Evolutionary conservation across 73 alveolate genomes (phyloP).

Genomic region (Loxodes magnus): DNA sequence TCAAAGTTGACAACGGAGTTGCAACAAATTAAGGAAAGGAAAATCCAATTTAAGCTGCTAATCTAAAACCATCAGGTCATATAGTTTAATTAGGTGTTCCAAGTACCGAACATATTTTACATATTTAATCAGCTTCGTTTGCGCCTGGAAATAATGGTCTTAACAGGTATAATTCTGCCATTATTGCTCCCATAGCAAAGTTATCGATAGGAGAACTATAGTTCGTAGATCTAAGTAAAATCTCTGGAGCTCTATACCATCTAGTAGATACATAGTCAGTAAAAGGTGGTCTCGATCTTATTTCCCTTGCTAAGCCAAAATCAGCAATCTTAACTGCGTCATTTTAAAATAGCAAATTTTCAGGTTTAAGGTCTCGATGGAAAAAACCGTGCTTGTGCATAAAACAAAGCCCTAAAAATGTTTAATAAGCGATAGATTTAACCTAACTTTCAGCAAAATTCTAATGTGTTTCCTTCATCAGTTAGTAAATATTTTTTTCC

Average conservation of each 20-base stretch:
- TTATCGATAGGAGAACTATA: slow-evolving; percentile 8
- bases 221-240: background rate
- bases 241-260: slow-evolving; percentile 99
- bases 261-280: slow-evolving; percentile 99
- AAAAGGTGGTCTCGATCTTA: slow-evolving; percentile 95
- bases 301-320: slow-evolving; percentile 99
- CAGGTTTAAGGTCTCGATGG: slow-evolving; percentile 95
- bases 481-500: slow-evolving; percentile 75
- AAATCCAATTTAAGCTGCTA: slow-evolving; percentile 65
- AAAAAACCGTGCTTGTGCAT: slow-evolving; percentile 9
- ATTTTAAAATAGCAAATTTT: slow-evolving; percentile 72
- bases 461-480: background rate
- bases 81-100: slow-evolving; percentile 88
- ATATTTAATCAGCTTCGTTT: slow-evolving; percentile 11
- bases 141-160: slow-evolving; percentile 93
- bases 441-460: background rate
- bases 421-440: background rate
- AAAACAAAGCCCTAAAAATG: slow-evolving; percentile 1
- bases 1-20: slow-evolving; percentile 37
- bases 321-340: slow-evolving; percentile 97
- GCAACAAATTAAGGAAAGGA: slow-evolving; percentile 67
- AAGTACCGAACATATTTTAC: slow-evolving; percentile 81
- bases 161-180: slow-evolving; percentile 94
- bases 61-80: slow-evolving; percentile 92
- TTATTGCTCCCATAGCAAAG: slow-evolving; percentile 34